Base-by-base conservation (phyloP, 768 basidiomycete genomes). In the Amanita subjunquillea region DNA sequence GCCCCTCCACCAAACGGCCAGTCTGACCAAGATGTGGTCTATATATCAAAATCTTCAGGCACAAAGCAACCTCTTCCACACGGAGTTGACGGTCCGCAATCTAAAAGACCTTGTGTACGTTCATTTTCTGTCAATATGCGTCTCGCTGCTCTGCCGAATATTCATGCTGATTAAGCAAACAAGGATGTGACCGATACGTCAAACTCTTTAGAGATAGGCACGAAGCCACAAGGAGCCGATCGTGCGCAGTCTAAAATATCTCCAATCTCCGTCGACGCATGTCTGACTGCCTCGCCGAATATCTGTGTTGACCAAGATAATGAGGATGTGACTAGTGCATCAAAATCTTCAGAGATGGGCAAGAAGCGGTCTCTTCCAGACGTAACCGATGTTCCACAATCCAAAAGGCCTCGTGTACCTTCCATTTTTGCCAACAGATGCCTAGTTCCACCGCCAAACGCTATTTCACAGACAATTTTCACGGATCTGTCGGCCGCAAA, bases 61-160 rank as follows among this genome's bases (percentile, higher is more conserved):
- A 63, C 53, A 44, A 86, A 86, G 64, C 77, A 84, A 17, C 76
- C 76, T 22, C 63, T 73, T 13, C 73, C 75, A 6, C 67, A 68
- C 13, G 68, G 69, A 32, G 62, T 69, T 12, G 73, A 73, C 60
- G 60, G 68, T 10, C 53, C 53, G 20, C 47, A 29, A 6, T 38
- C 53, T 8, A 52, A 52, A 46, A 36, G 32, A 54, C 56, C 63
- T 59, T 72, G 71, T 58, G 62, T 53, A 42, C 53, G 59, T 15
- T 53, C 63, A 37, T 30, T 62, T 6, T 52, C 62, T 30, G 45
- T 62, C 27, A 48, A 58, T 7, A 38, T 53, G 17, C 91, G 87
- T 64, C 63, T 80, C 13, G 82, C 82, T 17, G 86, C 86, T 40
- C 59, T 70, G 9, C 62, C 66, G 32, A 76, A 79, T 58, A 55